Evolutionary conservation across 2,329 filamentous ascomycete species (phyloP).

Genomic region (Aurifilum marmelostoma): DNA sequence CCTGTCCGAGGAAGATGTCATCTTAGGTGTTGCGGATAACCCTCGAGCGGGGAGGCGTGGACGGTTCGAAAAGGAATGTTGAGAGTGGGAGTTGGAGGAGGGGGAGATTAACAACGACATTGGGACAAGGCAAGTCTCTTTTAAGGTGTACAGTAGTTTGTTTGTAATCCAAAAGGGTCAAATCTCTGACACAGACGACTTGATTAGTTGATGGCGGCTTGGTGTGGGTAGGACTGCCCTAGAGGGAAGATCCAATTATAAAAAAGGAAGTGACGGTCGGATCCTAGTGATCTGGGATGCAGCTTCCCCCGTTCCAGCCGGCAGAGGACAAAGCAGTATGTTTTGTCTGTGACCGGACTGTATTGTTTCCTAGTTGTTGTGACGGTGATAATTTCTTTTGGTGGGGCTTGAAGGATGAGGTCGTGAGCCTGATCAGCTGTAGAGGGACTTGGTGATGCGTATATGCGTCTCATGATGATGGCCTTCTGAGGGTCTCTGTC

Average conservation of each 20-base stretch:
- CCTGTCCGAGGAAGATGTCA: slow-evolving; percentile 19
- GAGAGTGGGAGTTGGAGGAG: slow-evolving; percentile 21
- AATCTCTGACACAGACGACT: too few relatives aligned
- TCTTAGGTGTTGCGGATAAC: slow-evolving; percentile 9
- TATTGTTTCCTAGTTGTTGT: too few relatives aligned
- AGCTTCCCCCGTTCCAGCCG: neutral
- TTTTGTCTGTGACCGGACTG: neutral
- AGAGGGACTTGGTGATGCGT: too few relatives aligned
- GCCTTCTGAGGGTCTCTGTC: too few relatives aligned
- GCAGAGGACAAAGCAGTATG: neutral
- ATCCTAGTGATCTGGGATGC: neutral
- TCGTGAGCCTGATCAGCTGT: too few relatives aligned
- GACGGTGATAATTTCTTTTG: too few relatives aligned
- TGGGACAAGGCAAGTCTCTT: neutral
- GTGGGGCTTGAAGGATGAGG: too few relatives aligned
- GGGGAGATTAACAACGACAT: slow-evolving; percentile 27
- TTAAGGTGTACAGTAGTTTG: neutral
- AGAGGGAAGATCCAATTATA: neutral
- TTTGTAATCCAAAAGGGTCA: too few relatives aligned
- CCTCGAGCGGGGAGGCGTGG: neutral
- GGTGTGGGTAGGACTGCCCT: neutral
- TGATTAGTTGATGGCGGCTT: too few relatives aligned
- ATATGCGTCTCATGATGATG: too few relatives aligned
- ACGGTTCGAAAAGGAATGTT: neutral
- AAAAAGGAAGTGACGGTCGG: neutral